Base-by-base conservation (phyloP, 305 asterid species). In the Fraxinus sp. region DNA sequence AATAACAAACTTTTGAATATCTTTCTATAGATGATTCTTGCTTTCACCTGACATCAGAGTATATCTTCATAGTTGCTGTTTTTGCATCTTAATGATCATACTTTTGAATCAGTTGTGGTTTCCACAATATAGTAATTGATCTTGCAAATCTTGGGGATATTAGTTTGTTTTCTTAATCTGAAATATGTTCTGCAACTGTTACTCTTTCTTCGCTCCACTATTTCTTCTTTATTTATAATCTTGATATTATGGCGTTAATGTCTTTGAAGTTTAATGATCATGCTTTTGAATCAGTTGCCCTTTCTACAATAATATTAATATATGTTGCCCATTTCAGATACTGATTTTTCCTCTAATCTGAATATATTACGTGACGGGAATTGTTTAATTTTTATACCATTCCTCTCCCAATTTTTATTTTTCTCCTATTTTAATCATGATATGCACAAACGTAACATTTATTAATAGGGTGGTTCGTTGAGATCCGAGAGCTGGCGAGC, bases 401-500 rank as follows among this genome's bases (percentile, higher is more conserved):
- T 39, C n/a, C 20, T 74, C 77, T 75, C 41, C 28, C 37, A 33
- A 33, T 71, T 71, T 71, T 80, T 64, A 7, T 68, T 30, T 30
- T 30, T 30, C 32, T 30, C 32, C 32, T 30, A 30, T 35, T 72
- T 4, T 43, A 13, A 46, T 85, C 80, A 74, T 77, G 49, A 82
- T 41, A 30, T 73, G 24, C 81, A 8, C 26, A 49, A 39, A 22
- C 75, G 43, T 79, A 33, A 68, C 64, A 79, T 6, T 70, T 83
- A 76, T 81, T 76, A 37, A 77, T 80, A 95, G 98, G 97, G 93
- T 66, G 97, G 37, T 35, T 35, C 93, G 24, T 70, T 89, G 86
- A 90, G 91, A 91, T 88, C 95, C 13, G 92, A 88, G 84, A 84
- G 84, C 81, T 92, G 97, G 98, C 90, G 98, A 83, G 85, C 88